These are phyloP conservation scores for Alternaria triticina DNA, from an alignment of 2,329 filamentous ascomycete genomes.

Conservation along the genomic window DNA sequence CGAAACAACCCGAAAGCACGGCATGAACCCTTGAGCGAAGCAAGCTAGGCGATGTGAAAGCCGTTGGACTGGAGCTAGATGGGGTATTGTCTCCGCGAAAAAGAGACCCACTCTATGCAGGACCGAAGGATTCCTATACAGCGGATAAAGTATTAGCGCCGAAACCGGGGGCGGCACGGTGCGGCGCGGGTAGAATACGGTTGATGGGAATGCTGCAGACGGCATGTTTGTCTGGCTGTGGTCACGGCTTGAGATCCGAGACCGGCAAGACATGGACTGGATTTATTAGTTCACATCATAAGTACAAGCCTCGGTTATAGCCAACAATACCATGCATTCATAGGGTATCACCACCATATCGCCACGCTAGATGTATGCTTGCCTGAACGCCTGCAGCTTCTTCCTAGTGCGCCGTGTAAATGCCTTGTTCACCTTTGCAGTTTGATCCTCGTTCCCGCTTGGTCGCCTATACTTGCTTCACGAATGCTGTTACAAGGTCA, in stretches of 20 bases:
- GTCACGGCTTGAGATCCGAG: not conserved
- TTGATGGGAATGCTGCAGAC: not conserved
- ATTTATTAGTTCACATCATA: not conserved
- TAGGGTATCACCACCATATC: constrained; percentile 6
- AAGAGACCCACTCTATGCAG: not conserved
- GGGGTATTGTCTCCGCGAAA: not conserved
- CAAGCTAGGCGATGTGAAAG: not conserved
- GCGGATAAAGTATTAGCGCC: not conserved
- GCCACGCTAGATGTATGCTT: not conserved
- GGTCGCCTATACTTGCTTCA: constrained; percentile 16
- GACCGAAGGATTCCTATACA: not conserved
- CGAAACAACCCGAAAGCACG: not conserved
- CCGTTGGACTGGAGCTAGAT: not conserved
- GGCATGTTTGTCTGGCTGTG: not conserved
- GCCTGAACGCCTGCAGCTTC: not conserved
- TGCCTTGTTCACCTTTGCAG: not conserved
- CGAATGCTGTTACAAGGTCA: constrained; percentile 11
- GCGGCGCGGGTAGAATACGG: not conserved
- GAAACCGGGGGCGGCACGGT: not conserved
- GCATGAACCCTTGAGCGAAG: not conserved
- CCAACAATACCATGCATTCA: constrained; percentile 6
- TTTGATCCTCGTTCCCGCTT: not conserved
- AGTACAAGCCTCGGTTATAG: not conserved
- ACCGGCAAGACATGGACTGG: not conserved
- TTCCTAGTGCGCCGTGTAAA: constrained; percentile 6